phyloP scores from a whole-genome alignment of 768 basidiomycete genomes.

The Leccinum sublutescens region DNA sequence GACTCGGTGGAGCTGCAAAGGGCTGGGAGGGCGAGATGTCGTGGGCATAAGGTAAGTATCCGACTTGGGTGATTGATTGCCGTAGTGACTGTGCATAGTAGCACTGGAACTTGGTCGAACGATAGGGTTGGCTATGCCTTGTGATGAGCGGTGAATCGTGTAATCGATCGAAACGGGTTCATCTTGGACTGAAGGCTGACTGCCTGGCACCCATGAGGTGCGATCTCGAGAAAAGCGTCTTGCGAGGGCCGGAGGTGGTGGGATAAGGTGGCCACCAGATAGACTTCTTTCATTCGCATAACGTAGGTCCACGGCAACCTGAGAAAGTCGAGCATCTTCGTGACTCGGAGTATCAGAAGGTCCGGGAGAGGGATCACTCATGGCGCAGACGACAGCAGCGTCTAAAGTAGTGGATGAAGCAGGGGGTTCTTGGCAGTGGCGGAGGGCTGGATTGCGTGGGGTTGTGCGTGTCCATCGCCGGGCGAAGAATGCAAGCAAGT shows the following conservation, averaged over 20 bases:
- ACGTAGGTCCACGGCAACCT: neutral
- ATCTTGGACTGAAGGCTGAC: neutral
- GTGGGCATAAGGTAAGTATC: neutral
- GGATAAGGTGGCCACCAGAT: neutral
- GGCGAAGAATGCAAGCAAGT: constrained; percentile 1
- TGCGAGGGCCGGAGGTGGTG: neutral
- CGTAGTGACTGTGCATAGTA: neutral
- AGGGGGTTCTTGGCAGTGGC: neutral
- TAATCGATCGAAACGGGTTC: neutral
- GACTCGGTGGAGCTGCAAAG: neutral
- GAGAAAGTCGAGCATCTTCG: constrained; percentile 9
- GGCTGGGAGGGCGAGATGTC: neutral
- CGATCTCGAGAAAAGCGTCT: neutral
- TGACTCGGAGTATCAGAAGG: neutral
- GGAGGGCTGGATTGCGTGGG: neutral
- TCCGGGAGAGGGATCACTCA: constrained; percentile 12
- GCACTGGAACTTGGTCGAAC: neutral
- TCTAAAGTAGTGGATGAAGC: neutral
- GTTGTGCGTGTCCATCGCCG: neutral
- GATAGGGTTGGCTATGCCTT: neutral
- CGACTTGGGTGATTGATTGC: neutral
- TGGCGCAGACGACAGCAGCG: constrained; percentile 8
- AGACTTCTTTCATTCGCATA: neutral
- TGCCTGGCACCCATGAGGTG: neutral
- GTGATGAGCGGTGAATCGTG: neutral